phyloP scores from a whole-genome alignment of 495 filamentous ascomycete species.

The Podospora anserina region DNA sequence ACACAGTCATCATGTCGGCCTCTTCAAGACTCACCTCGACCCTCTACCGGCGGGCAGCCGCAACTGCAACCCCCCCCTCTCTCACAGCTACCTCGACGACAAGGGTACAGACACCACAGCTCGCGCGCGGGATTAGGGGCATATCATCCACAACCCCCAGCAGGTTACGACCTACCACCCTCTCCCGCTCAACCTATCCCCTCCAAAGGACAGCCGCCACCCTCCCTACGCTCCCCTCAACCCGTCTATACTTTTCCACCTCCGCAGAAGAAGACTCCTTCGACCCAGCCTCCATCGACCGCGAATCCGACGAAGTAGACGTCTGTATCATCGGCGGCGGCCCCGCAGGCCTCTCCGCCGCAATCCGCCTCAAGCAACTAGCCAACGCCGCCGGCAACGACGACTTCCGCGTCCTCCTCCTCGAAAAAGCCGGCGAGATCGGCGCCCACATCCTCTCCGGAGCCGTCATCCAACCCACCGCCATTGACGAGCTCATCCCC shows the following conservation, averaged over 20 bases:
- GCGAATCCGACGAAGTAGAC: conserved; percentile 90
- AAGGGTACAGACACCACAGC: conserved; percentile 11
- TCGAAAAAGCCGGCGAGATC: conserved; percentile 95
- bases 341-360: conserved; percentile 86
- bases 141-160: conserved; percentile 18
- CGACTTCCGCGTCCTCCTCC: conserved; percentile 84
- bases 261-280: conserved; percentile 60
- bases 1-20: conserved; percentile 24
- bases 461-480: conserved; percentile 88
- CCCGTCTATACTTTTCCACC: conserved; percentile 32
- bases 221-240: conserved; percentile 13
- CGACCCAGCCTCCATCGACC: conserved; percentile 69
- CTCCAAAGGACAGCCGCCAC: conserved; percentile 8
- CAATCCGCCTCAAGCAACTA: conserved; percentile 92
- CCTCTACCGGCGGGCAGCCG: conserved; percentile 29
- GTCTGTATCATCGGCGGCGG: conserved; percentile 96
- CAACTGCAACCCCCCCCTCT: conserved; percentile 10
- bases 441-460: conserved; percentile 95
- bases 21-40: conserved; percentile 29
- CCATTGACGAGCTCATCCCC: conserved; percentile 85
- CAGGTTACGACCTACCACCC: conserved; percentile 15
- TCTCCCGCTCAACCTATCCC: conserved; percentile 1
- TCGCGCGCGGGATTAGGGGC: conserved; percentile 18
- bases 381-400: conserved; percentile 95
- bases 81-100: conserved; percentile 6